Base-by-base conservation (phyloP, 1,284 basidiomycete species). In the Irpex sp. region DNA sequence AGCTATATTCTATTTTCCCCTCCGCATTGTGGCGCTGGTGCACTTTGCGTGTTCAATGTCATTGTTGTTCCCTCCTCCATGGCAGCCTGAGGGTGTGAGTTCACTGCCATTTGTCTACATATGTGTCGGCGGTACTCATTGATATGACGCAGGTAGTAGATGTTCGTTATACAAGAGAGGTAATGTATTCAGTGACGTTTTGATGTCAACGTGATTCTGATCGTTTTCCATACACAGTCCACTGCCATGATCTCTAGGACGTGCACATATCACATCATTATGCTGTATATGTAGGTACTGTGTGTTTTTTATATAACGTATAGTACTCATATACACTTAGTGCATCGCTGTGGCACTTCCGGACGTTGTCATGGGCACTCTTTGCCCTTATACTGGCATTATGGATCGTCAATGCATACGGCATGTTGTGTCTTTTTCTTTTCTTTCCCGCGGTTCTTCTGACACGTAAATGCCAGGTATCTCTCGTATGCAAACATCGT, bases 191-290 rank as follows among this genome's bases (percentile, higher is more conserved):
- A 36, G 34, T 11, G 19, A 21, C 9, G 21, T 9, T 26, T 5
- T 51, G n/a, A 19, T 17, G 11, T 2, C 13, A 13, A 62, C 54
- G 60, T 34, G 26, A 17, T 44, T 26, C 60, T 61, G 37, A 55
- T 26, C 3, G 7, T 52, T 19, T 40, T 5, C 11, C 17, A 31
- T 5, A 13, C 5, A 2, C 40, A 62, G 61, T 52, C 54, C n/a
- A 47, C 49, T n/a, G 51, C 51, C 19, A 58, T 62, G 31, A 15
- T 62, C n/a, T 44, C 61, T 15, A 55, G 57, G 21, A n/a, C 58
- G 19, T 44, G 57, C 26, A 57, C 51, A 2, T 62, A 58, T 34
- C 61, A 62, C 48, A 62, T 62, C 13, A 47, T 62, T 15, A 36
- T 44, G 3, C 57, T 62, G 15, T 57, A 59, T 15, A 55, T 59